Conservation (phyloP, 2,329 filamentous ascomycete genomes). For the Fusarium ramigenum region DNA sequence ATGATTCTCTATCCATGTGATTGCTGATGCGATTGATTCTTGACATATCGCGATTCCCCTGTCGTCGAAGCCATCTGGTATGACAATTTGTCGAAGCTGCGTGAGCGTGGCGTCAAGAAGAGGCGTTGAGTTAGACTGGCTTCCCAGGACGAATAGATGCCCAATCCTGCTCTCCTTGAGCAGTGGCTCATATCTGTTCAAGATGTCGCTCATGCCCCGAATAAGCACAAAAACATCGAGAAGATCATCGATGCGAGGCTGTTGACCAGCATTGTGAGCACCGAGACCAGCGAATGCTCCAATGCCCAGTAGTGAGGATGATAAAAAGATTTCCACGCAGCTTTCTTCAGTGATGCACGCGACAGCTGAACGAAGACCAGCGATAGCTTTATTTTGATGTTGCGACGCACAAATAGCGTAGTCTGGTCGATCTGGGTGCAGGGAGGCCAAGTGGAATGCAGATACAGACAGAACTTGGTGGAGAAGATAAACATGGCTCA, state of each 20-base stretch:
- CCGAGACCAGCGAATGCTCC: slow-evolving; percentile 44
- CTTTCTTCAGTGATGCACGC: slow-evolving; percentile 41
- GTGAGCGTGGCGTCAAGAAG: slow-evolving; percentile 1
- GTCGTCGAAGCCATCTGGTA: slow-evolving; percentile 4
- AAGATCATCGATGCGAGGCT: slow-evolving; percentile 44
- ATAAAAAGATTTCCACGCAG: slow-evolving; percentile 47
- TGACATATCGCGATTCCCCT: neutral
- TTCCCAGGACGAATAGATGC: neutral
- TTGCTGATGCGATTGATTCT: neutral
- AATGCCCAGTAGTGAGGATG: slow-evolving; percentile 47
- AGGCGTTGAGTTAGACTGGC: neutral
- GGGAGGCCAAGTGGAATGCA: slow-evolving; percentile 44
- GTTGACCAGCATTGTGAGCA: slow-evolving; percentile 19
- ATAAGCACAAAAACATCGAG: slow-evolving; percentile 46
- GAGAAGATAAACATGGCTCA: slow-evolving; percentile 43
- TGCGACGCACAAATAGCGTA: slow-evolving; percentile 43
- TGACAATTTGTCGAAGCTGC: slow-evolving; percentile 16
- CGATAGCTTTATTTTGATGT: slow-evolving; percentile 47
- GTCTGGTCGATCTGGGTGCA: slow-evolving; percentile 39
- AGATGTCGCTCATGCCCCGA: slow-evolving; percentile 45
- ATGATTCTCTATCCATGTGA: slow-evolving; percentile 3
- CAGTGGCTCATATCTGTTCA: slow-evolving; percentile 36
- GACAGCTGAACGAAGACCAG: slow-evolving; percentile 43
- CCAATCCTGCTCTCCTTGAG: slow-evolving; percentile 6
- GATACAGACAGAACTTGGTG: slow-evolving; percentile 47